These are phyloP conservation scores for Acer yangbiense DNA, from an alignment of 345 rosid genomes.

Conservation along the genomic window DNA sequence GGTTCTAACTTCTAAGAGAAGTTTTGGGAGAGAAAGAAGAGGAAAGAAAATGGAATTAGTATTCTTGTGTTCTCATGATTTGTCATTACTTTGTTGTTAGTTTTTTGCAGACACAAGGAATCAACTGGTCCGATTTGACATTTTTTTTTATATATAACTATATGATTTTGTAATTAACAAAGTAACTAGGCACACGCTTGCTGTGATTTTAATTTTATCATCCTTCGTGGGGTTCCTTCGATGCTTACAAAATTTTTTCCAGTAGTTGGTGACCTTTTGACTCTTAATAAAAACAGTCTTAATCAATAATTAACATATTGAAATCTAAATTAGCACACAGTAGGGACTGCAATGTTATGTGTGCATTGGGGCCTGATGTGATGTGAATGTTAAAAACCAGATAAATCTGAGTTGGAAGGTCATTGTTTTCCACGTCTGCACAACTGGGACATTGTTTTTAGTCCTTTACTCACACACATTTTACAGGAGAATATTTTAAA, in stretches of 20 bases:
- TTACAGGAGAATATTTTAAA: no score
- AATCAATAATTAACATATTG: no score
- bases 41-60: neutral
- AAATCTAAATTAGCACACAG: no score
- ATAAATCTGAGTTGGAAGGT: neutral
- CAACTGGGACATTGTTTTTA: neutral
- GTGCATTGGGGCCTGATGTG: no score
- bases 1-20: neutral
- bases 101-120: neutral
- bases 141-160: neutral
- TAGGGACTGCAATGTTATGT: no score
- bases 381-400: no score
- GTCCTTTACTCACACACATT: no score
- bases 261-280: neutral
- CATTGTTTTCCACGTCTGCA: constrained; percentile 21
- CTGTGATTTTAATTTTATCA: neutral
- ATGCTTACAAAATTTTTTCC: constrained; percentile 34
- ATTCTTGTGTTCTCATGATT: neutral
- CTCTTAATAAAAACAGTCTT: neutral
- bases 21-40: neutral
- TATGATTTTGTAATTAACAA: constrained; percentile 19
- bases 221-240: neutral
- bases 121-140: neutral
- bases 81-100: constrained; percentile 16
- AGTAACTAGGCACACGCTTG: neutral